Evolutionary conservation across 2,329 filamentous ascomycete genomes (phyloP).

Genomic region (Apiospora malaysiana): DNA sequence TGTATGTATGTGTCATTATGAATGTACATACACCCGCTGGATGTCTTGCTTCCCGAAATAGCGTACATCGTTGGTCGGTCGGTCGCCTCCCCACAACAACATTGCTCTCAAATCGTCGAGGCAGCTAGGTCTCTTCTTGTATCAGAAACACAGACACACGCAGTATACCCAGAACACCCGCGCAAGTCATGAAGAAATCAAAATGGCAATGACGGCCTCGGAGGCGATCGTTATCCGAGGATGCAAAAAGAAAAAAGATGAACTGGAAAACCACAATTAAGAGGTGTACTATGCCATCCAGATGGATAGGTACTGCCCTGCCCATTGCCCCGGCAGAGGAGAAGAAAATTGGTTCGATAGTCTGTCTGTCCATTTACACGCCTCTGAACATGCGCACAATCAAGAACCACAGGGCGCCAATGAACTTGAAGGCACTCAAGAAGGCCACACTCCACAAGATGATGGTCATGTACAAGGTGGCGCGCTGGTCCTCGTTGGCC

Average conservation of each 20-base stretch:
- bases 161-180: constrained; percentile 13
- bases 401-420: constrained; percentile 91
- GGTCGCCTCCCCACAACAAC: not conserved
- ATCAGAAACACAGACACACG: not conserved
- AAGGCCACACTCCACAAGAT: constrained; percentile 89
- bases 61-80: not conserved
- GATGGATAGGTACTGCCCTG: not conserved
- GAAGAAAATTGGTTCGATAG: not conserved
- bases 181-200: not conserved
- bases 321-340: not conserved
- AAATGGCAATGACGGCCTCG: not conserved
- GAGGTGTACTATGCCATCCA: constrained; percentile 1
- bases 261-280: not conserved
- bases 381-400: constrained; percentile 84
- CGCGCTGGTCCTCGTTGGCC: constrained; percentile 58
- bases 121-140: not conserved
- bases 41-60: too few relatives aligned
- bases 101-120: not conserved
- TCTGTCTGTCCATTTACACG: constrained; percentile 51
- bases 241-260: not conserved
- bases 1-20: not conserved
- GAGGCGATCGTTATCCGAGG: constrained; percentile 13
- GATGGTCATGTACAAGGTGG: constrained; percentile 84
- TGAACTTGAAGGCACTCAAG: constrained; percentile 83
- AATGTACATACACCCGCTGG: not conserved